phyloP scores from a whole-genome alignment of 495 filamentous ascomycete species.

The Penicillium paradoxum region DNA sequence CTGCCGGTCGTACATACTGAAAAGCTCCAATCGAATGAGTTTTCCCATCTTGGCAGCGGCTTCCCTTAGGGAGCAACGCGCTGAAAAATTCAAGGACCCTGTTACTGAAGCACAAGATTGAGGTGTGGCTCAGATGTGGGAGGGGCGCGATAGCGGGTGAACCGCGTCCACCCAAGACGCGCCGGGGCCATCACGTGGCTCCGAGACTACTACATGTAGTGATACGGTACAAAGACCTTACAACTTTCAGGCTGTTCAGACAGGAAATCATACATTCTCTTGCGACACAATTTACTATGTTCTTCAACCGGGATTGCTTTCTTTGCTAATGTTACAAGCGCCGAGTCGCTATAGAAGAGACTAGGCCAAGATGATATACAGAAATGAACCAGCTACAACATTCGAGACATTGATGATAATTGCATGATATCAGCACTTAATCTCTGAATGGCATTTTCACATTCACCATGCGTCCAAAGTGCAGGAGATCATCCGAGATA shows the following conservation, averaged over 20 bases:
- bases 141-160: conserved; percentile 27
- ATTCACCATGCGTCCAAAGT: conserved; percentile 30
- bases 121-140: conserved; percentile 11
- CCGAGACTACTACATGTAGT: neutral
- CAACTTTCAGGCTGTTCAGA: neutral
- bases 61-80: conserved; percentile 27
- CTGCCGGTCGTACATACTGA: conserved; percentile 56
- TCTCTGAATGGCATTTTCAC: conserved; percentile 4
- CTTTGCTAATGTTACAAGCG: neutral
- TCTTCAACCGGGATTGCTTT: neutral
- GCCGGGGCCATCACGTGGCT: conserved; percentile 23
- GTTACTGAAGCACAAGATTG: conserved; percentile 7
- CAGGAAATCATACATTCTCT: neutral
- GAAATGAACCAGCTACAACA: neutral
- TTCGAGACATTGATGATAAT: neutral
- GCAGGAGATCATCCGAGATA: conserved; percentile 34
- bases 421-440: neutral
- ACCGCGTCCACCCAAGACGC: conserved; percentile 20
- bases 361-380: conserved; percentile 3
- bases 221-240: neutral
- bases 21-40: conserved; percentile 89
- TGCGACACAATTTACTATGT: neutral
- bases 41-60: conserved; percentile 64
- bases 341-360: neutral
- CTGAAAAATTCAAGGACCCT: conserved; percentile 12